Conservation (phyloP, 2,329 filamentous ascomycete species). For the Alternaria metachromatica region DNA sequence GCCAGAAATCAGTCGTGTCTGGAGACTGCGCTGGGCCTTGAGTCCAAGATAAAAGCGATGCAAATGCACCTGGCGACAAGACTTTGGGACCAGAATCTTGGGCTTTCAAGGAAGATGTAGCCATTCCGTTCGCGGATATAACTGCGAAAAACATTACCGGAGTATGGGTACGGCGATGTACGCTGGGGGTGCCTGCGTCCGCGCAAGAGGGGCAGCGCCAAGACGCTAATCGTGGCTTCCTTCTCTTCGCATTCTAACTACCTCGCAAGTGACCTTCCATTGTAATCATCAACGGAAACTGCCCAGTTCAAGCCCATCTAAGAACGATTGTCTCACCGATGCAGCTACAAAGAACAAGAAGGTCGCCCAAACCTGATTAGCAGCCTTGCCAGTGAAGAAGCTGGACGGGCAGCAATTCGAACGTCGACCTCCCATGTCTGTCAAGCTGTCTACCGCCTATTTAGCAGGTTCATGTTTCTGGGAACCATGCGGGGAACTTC, state of each 20-base stretch:
- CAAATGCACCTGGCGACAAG: neutral
- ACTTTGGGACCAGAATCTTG: neutral
- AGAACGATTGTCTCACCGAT: neutral
- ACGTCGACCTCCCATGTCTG: neutral
- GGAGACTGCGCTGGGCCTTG: neutral
- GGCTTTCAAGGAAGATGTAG: neutral
- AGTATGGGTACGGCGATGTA: neutral
- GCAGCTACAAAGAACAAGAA: neutral
- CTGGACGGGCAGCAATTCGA: neutral
- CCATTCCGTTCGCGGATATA: neutral
- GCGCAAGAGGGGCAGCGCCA: neutral
- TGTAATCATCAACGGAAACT: neutral
- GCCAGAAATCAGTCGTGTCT: neutral
- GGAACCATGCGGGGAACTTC: neutral
- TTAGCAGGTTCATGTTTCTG: neutral
- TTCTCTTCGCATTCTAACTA: neutral
- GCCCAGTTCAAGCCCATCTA: neutral
- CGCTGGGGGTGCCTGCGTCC: neutral
- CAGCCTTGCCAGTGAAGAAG: neutral
- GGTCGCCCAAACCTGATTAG: neutral
- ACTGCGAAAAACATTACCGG: neutral
- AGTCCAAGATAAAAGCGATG: neutral
- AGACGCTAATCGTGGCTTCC: neutral
- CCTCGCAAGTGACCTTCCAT: neutral
- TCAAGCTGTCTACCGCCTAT: neutral